These are phyloP conservation scores for Fonsecaea nubica DNA, from an alignment of 2,329 filamentous ascomycete species.

Conservation along the genomic window DNA sequence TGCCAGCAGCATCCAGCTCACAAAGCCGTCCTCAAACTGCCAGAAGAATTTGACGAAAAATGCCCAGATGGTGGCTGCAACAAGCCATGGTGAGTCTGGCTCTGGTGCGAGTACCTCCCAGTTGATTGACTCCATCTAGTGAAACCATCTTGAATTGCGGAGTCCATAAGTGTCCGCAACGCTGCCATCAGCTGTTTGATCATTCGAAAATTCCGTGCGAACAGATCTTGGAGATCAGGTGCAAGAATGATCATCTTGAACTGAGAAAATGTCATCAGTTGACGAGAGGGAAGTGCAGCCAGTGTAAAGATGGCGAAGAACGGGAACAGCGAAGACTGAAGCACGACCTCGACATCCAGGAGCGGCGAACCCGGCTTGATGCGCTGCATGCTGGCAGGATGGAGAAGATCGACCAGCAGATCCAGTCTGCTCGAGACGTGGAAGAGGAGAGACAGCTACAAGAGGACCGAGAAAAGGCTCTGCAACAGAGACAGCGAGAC, in stretches of 20 bases:
- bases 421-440: background rate
- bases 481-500: background rate
- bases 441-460: background rate
- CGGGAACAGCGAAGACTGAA: background rate
- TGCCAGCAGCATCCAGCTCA: slow-evolving; percentile 66
- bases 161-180: slow-evolving; percentile 63
- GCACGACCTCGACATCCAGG: background rate
- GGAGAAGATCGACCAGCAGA: background rate
- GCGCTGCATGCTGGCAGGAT: background rate
- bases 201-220: slow-evolving; percentile 63
- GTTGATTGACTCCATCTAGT: slow-evolving; percentile 37
- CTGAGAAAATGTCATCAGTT: slow-evolving; percentile 56
- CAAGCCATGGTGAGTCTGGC: slow-evolving; percentile 60
- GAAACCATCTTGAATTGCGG: slow-evolving; percentile 60
- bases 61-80: slow-evolving; percentile 75
- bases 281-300: background rate
- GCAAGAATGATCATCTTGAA: slow-evolving; percentile 59
- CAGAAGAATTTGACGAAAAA: slow-evolving; percentile 65
- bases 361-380: background rate
- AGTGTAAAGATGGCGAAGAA: background rate
- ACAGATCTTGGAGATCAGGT: slow-evolving; percentile 54
- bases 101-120: slow-evolving; percentile 45
- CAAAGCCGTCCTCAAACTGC: slow-evolving; percentile 54
- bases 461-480: background rate
- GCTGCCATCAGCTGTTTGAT: slow-evolving; percentile 68